Percentiles rank a stretch among this genome's conserved stretches.
Conservation (phyloP, 1,284 basidiomycete genomes). For the Farysia itapuensis region DNA sequence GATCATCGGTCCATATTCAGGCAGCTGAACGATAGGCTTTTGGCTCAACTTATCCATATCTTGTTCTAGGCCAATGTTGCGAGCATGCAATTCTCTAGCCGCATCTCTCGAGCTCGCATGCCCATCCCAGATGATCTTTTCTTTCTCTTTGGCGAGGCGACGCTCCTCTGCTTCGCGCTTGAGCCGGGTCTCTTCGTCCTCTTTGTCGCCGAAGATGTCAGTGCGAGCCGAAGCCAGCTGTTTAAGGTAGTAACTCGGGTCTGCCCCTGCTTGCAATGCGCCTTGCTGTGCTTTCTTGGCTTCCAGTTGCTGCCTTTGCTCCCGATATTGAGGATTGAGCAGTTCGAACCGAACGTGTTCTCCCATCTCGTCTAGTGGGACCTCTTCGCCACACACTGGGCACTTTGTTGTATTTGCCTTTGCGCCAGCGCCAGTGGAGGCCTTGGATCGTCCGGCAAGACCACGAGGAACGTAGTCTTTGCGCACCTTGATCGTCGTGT, state of each 20-base stretch:
- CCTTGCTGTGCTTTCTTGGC: slow-evolving; percentile 53
- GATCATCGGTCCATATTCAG: slow-evolving; percentile 29
- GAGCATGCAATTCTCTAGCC: slow-evolving; percentile 38
- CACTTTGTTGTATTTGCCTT: slow-evolving; percentile 68
- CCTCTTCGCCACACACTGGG: slow-evolving; percentile 88
- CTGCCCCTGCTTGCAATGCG: slow-evolving; percentile 49
- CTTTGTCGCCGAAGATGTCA: slow-evolving; percentile 43
- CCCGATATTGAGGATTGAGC: slow-evolving; percentile 75
- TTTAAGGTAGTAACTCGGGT: slow-evolving; percentile 49
- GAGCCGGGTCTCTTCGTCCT: slow-evolving; percentile 46
- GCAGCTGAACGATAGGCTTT: slow-evolving; percentile 16
- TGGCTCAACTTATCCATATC: slow-evolving; percentile 32
- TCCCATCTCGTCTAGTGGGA: slow-evolving; percentile 88
- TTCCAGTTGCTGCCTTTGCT: slow-evolving; percentile 54
- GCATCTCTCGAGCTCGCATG: slow-evolving; percentile 40
- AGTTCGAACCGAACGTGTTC: slow-evolving; percentile 99
- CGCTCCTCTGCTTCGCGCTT: slow-evolving; percentile 48
- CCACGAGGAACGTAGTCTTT: slow-evolving; percentile 83
- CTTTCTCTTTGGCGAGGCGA: slow-evolving; percentile 48
- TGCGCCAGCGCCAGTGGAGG: slow-evolving; percentile 1
- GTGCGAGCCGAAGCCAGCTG: slow-evolving; percentile 51
- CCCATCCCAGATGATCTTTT: slow-evolving; percentile 58
- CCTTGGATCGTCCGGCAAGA: slow-evolving; percentile 27
- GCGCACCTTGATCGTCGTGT: slow-evolving; percentile 67
- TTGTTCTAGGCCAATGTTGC: slow-evolving; percentile 38